Percentiles rank a stretch among this genome's conserved stretches.
Evolutionary conservation across 345 rosid genomes (phyloP).

Genomic region (Mercurialis annua): DNA sequence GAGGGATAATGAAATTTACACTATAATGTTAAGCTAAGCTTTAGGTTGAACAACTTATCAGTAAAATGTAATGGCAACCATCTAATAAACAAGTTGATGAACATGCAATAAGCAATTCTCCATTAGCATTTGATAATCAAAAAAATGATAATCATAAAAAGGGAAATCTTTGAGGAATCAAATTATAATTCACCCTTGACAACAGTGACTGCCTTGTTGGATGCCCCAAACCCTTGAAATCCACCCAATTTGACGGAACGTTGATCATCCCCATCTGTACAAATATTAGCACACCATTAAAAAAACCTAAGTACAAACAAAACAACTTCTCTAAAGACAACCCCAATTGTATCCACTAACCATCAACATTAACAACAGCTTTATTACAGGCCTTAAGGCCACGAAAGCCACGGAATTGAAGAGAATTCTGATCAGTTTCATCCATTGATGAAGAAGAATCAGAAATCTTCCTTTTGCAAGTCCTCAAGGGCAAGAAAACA

Average conservation of each 20-base stretch:
- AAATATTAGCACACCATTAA: neutral
- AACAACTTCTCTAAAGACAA: neutral
- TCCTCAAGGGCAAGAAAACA: slow-evolving; percentile 75
- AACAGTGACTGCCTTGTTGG: slow-evolving; percentile 22
- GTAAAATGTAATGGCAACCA: no score
- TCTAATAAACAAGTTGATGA: no score
- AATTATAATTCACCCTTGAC: slow-evolving; percentile 7
- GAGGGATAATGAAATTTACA: no score
- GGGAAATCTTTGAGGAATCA: neutral
- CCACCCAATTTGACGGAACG: slow-evolving; percentile 15
- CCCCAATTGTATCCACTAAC: slow-evolving; percentile 30
- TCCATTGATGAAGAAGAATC: slow-evolving; percentile 36
- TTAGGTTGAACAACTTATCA: neutral
- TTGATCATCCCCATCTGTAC: slow-evolving; percentile 8
- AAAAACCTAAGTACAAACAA: neutral
- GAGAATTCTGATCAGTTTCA: slow-evolving; percentile 23
- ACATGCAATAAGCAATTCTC: no score
- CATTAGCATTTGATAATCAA: no score
- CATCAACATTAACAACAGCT: slow-evolving; percentile 30
- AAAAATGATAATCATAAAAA: no score
- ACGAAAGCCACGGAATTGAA: slow-evolving; percentile 23
- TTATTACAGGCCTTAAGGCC: slow-evolving; percentile 29
- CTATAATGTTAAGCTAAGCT: no score
- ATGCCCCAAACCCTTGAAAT: slow-evolving; percentile 19
- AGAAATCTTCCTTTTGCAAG: slow-evolving; percentile 58